phyloP scores from a whole-genome alignment of 73 alveolate genomes.

The Tetrahymena borealis region DNA sequence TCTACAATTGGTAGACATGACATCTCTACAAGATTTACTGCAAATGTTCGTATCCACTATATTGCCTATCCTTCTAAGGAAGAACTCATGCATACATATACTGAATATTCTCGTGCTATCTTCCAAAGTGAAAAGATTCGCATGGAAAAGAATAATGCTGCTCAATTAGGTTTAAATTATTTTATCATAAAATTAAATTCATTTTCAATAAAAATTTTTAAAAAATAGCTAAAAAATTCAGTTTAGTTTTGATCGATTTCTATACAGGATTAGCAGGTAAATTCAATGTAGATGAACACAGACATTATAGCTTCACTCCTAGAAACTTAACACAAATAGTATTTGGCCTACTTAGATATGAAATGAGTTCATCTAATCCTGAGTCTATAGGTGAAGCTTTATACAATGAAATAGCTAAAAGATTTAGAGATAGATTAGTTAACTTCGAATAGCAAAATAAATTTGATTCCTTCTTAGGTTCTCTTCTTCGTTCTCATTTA shows the following conservation, averaged over 20 bases:
- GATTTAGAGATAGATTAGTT: constrained; percentile 95
- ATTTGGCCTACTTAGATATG: constrained; percentile 93
- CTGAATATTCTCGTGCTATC: constrained; percentile 77
- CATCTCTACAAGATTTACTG: constrained; percentile 98
- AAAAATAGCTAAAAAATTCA: constrained; percentile 55
- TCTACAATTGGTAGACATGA: constrained; percentile 97
- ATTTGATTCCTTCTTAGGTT: constrained; percentile 55
- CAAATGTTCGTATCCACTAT: constrained; percentile 96
- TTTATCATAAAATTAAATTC: neutral
- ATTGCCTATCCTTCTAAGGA: constrained; percentile 94
- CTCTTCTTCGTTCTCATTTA: neutral
- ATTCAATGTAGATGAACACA: constrained; percentile 96
- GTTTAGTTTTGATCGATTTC: constrained; percentile 87
- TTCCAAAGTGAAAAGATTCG: constrained; percentile 43
- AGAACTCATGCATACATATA: constrained; percentile 81
- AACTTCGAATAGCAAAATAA: constrained; percentile 76
- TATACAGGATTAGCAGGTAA: constrained; percentile 71
- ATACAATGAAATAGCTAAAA: constrained; percentile 93
- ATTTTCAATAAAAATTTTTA: neutral
- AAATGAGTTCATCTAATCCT: constrained; percentile 68
- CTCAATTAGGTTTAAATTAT: constrained; percentile 36
- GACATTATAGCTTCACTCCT: constrained; percentile 98
- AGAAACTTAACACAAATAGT: constrained; percentile 94
- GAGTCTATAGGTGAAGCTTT: constrained; percentile 71
- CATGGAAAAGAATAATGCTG: constrained; percentile 26